Conservation (phyloP, 495 filamentous ascomycete genomes). For the Neurospora intermedia region DNA sequence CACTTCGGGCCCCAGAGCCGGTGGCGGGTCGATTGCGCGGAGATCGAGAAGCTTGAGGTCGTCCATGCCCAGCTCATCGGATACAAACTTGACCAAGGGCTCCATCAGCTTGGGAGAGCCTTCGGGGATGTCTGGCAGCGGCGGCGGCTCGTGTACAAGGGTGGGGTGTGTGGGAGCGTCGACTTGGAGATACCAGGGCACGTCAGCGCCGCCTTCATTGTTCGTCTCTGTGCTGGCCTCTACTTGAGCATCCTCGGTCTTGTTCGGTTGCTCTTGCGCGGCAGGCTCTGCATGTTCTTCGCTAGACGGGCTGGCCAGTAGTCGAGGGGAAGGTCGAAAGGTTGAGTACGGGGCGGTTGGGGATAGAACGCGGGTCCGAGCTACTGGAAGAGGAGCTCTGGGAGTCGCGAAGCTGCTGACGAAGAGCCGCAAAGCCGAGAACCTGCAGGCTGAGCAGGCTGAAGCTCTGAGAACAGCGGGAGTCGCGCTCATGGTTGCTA, state of each 20-base stretch:
- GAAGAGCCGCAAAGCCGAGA: slow-evolving; percentile 17
- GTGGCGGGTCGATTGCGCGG: slow-evolving; percentile 70
- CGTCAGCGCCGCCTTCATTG: slow-evolving; percentile 4
- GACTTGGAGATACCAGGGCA: slow-evolving; percentile 84
- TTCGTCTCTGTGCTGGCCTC: background rate
- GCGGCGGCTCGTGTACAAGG: slow-evolving; percentile 47
- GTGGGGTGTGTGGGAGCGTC: slow-evolving; percentile 41
- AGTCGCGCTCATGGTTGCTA: slow-evolving; percentile 7
- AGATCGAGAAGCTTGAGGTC: slow-evolving; percentile 69
- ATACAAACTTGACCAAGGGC: slow-evolving; percentile 64
- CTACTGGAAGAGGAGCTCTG: background rate
- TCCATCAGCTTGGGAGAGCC: slow-evolving; percentile 62
- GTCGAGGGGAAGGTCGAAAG: slow-evolving; percentile 11
- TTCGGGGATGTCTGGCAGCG: slow-evolving; percentile 65
- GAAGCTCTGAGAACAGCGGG: slow-evolving; percentile 10
- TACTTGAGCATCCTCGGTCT: background rate
- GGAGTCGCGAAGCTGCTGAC: slow-evolving; percentile 4
- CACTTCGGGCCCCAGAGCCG: slow-evolving; percentile 75
- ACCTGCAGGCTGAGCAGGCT: slow-evolving; percentile 20
- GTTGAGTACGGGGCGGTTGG: slow-evolving; percentile 12
- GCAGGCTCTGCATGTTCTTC: slow-evolving; percentile 7
- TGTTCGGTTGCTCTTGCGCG: background rate
- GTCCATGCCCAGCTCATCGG: slow-evolving; percentile 74
- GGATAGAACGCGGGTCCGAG: background rate
- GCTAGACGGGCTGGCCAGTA: slow-evolving; percentile 9